Base-by-base conservation (phyloP, 148 eudicot species). In the Beta vulgaris region DNA sequence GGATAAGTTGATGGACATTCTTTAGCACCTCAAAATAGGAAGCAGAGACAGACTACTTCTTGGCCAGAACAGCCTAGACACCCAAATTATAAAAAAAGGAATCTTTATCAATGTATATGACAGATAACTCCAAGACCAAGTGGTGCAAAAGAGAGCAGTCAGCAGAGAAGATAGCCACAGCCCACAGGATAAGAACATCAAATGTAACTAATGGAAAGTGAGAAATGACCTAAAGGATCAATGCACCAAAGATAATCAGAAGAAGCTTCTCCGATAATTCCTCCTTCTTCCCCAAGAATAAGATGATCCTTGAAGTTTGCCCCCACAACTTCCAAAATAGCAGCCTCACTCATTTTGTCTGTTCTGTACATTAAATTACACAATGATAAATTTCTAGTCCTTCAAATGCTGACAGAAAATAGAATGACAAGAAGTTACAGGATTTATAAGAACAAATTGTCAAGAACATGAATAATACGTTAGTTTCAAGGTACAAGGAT, bases 201-300 rank as follows among this genome's bases (percentile, higher is more conserved):
- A 54, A 10, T 40, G n/a, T 6, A 61, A 63, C 14, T 58, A 6
- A 76, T 69, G 57, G 71, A 59, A 64, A 82, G 63, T 25, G 72
- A 21, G 64, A 61, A 60, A 81, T 69, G 54, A 95, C 99, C 99
- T 85, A 95, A 79, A 42, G 99, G 99, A 81, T 95, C 99, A 80
- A 95, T 95, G 90, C 99, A 95, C 99, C 99, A 95, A 76, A 95
- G 99, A 75, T 90, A 95, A 85, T 95, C 94, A 71, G 99, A 95
- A 68, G 96, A 89, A 78, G 96, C 81, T 68, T 95, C 94, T 66
- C 99, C 99, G 84, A 84, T 88, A 66, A 95, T 48, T 69, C 99
- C 99, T 86, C 99, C 99, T 81, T 95, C 99, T 85, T 95, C 99
- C 77, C 99, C 99, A 76, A 92, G 97, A 85, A 95, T 92, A 63